phyloP scores from a whole-genome alignment of 2,329 filamentous ascomycete genomes.

The Fusarium sp. region DNA sequence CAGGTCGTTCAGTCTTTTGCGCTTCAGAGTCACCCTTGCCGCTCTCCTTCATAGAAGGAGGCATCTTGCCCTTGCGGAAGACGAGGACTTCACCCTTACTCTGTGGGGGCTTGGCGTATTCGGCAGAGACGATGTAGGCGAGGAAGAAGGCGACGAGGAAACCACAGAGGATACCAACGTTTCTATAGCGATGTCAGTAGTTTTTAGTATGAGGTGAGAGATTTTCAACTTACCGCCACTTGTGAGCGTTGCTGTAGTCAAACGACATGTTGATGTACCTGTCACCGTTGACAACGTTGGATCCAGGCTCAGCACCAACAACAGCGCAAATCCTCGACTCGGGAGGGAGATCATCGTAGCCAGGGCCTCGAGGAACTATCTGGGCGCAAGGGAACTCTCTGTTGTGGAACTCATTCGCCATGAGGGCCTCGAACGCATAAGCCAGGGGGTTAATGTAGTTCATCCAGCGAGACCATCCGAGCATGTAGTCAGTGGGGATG shows the following conservation, averaged over 20 bases:
- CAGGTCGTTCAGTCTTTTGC: slow-evolving; percentile 41
- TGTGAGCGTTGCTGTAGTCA: slow-evolving; percentile 66
- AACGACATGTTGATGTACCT: slow-evolving; percentile 68
- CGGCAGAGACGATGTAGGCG: slow-evolving; percentile 72
- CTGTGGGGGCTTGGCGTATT: slow-evolving; percentile 71
- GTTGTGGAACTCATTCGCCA: slow-evolving; percentile 55
- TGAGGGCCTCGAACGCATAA: slow-evolving; percentile 57
- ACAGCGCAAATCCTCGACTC: slow-evolving; percentile 64
- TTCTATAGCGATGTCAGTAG: slow-evolving; percentile 52
- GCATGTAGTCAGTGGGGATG: slow-evolving; percentile 43
- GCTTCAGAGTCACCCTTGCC: slow-evolving; percentile 24
- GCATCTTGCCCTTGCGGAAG: slow-evolving; percentile 67
- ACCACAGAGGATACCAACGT: slow-evolving; percentile 74
- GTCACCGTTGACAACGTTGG: slow-evolving; percentile 68
- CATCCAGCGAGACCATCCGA: slow-evolving; percentile 65
- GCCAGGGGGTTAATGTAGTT: slow-evolving; percentile 72
- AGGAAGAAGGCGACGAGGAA: slow-evolving; percentile 74
- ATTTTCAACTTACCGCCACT: slow-evolving; percentile 57
- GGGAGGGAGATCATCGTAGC: slow-evolving; percentile 52
- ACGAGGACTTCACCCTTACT: slow-evolving; percentile 78
- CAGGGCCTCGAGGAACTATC: slow-evolving; percentile 55
- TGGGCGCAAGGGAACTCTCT: slow-evolving; percentile 66
- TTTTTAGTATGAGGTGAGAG: fast-evolving
- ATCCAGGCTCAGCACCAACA: slow-evolving; percentile 66
- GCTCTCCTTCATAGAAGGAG: slow-evolving; percentile 68